Percentiles rank a stretch among this genome's conserved stretches.
Conservation (phyloP, 2,329 filamentous ascomycete genomes). For the Pseudovirgaria hyperparasitica region DNA sequence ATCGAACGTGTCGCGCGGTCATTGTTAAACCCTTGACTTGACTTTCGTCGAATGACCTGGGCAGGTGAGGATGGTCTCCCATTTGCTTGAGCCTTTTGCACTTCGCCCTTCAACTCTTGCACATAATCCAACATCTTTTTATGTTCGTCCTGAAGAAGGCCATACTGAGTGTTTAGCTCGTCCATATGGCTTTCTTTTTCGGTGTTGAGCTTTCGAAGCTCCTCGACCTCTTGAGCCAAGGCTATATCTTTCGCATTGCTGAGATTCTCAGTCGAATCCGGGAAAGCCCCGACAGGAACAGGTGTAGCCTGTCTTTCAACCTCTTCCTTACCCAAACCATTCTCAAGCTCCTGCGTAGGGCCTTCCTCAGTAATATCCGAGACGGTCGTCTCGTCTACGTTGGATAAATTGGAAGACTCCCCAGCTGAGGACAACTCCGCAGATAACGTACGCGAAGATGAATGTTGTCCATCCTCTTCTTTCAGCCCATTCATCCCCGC, state of each 20-base stretch:
- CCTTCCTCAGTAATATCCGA: no score
- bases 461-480: slow-evolving; percentile 51
- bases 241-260: slow-evolving; percentile 9
- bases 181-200: slow-evolving; percentile 68
- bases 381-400: slow-evolving; percentile 28
- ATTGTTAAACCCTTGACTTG: slow-evolving; percentile 76
- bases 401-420: slow-evolving; percentile 43
- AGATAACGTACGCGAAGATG: slow-evolving; percentile 82
- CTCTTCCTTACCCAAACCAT: no score
- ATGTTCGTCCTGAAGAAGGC: slow-evolving; percentile 72
- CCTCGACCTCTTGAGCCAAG: slow-evolving; percentile 54
- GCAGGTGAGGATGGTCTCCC: slow-evolving; percentile 50
- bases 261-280: slow-evolving; percentile 10
- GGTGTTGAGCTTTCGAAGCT: slow-evolving; percentile 54
- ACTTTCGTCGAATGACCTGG: slow-evolving; percentile 83
- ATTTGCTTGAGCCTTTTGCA: slow-evolving; percentile 59
- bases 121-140: slow-evolving; percentile 72
- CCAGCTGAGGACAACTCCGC: slow-evolving; percentile 85
- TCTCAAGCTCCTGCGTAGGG: no score
- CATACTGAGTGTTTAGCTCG: slow-evolving; percentile 64
- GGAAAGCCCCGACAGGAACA: slow-evolving; percentile 38
- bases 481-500: slow-evolving; percentile 55
- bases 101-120: slow-evolving; percentile 78
- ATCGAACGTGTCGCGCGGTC: slow-evolving; percentile 89
- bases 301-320: slow-evolving; percentile 37